phyloP scores from a whole-genome alignment of 192 early-diverging fungal species.

The Pilaira anomala region DNA sequence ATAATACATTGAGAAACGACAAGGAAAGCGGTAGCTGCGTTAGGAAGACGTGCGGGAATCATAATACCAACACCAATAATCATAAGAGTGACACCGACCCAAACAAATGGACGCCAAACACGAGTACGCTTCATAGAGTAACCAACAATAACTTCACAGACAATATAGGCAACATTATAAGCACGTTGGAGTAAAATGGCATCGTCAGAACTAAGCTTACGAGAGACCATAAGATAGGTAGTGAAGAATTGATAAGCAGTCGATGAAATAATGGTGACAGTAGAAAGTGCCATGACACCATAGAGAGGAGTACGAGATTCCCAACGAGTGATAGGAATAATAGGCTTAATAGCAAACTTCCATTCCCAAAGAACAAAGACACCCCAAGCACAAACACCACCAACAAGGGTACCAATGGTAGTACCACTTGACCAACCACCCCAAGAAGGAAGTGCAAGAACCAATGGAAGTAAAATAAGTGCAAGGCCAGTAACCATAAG shows the following conservation, averaged over 20 bases:
- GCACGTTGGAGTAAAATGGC: slow-evolving; percentile 22
- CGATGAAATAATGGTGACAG: slow-evolving; percentile 12
- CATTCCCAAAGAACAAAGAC: slow-evolving; percentile 27
- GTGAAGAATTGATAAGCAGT: slow-evolving; percentile 22
- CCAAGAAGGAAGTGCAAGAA: slow-evolving; percentile 13
- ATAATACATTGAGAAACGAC: slow-evolving; percentile 24
- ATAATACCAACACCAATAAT: slow-evolving; percentile 32
- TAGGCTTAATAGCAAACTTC: slow-evolving; percentile 13
- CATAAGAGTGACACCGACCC: slow-evolving; percentile 17
- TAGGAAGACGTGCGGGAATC: slow-evolving; percentile 32
- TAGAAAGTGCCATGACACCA: slow-evolving; percentile 18
- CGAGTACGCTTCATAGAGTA: slow-evolving; percentile 22
- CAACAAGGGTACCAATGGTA: slow-evolving; percentile 21
- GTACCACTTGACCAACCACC: slow-evolving; percentile 19
- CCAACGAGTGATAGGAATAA: slow-evolving; percentile 23
- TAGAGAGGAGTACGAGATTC: slow-evolving; percentile 15
- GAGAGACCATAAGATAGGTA: slow-evolving; percentile 22
- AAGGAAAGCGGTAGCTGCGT: slow-evolving; percentile 19
- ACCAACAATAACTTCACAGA: slow-evolving; percentile 22
- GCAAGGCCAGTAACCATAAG: slow-evolving; percentile 19
- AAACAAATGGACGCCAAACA: slow-evolving; percentile 19
- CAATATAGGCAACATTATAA: slow-evolving; percentile 21
- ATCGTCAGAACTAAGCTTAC: slow-evolving; percentile 12
- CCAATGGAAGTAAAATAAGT: slow-evolving; percentile 25
- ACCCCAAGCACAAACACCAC: slow-evolving; percentile 5